These are phyloP conservation scores for Cymbopogon flexuosus DNA, from an alignment of 202 grass and related monocot species.

Conservation along the genomic window DNA sequence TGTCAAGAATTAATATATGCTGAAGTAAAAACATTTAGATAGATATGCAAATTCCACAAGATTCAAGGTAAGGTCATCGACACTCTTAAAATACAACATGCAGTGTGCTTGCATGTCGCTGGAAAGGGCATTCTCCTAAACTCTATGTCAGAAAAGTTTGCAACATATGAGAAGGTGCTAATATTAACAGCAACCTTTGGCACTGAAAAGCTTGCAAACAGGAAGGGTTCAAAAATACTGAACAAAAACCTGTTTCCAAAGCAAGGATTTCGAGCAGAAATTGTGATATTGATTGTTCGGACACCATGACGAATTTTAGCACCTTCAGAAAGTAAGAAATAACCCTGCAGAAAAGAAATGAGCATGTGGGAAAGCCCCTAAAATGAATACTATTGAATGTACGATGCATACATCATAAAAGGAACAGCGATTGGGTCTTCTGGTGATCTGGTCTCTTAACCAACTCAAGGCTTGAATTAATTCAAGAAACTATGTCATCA, in stretches of 20 bases:
- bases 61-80: not conserved
- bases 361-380: constrained; percentile 18
- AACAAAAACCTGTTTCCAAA: constrained; percentile 82
- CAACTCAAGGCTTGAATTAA: not conserved
- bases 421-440: not conserved
- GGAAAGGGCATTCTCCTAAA: not conserved
- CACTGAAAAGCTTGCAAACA: not conserved
- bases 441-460: not conserved
- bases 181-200: not conserved
- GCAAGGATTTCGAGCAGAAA: constrained; percentile 87
- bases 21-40: not conserved
- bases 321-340: constrained; percentile 97
- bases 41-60: not conserved
- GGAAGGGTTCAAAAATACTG: not conserved
- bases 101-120: not conserved
- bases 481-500: not conserved
- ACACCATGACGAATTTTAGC: constrained; percentile 75
- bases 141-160: not conserved
- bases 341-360: constrained; percentile 60
- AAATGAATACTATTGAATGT: not conserved
- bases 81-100: not conserved
- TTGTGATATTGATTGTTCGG: constrained; percentile 72
- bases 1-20: not conserved
- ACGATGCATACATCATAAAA: constrained; percentile 11
- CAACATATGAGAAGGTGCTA: not conserved